Percentiles rank a stretch among this genome's conserved stretches.
Evolutionary conservation across 495 filamentous ascomycete species (phyloP).

Genomic region (Aspergillus indologenus): DNA sequence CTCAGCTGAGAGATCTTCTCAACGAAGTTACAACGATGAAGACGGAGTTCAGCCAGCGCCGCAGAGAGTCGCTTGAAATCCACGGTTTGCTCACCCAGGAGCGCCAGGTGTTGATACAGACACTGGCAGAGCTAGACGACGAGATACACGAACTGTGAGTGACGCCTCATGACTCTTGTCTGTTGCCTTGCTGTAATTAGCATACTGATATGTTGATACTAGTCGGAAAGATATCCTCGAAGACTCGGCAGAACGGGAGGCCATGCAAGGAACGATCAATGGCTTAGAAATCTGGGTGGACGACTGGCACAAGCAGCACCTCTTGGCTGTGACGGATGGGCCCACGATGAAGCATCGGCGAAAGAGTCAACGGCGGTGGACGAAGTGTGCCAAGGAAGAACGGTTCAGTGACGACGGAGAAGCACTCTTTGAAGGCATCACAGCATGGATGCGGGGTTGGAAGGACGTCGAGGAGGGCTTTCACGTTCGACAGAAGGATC

Average conservation of each 20-base stretch:
- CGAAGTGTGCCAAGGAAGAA: conserved; percentile 14
- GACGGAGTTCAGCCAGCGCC: conserved; percentile 28
- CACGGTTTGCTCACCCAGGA: conserved; percentile 30
- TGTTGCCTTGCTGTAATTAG: neutral
- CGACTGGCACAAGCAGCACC: conserved; percentile 25
- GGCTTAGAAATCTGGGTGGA: conserved; percentile 35
- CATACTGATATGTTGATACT: conserved; percentile 1
- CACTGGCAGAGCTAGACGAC: conserved; percentile 28
- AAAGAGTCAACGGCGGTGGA: conserved; percentile 20
- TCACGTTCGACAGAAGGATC: conserved; percentile 24
- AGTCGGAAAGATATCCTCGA: conserved; percentile 34
- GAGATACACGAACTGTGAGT: conserved; percentile 37
- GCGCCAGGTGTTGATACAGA: conserved; percentile 24
- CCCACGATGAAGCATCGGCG: neutral
- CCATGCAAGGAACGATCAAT: conserved; percentile 36
- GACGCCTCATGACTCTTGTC: neutral
- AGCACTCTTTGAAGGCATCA: conserved; percentile 34
- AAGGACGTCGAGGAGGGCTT: conserved; percentile 40
- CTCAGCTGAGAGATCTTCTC: conserved; percentile 25
- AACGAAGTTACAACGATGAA: conserved; percentile 28
- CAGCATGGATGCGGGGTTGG: conserved; percentile 44
- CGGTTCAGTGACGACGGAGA: conserved; percentile 23
- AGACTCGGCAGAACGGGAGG: conserved; percentile 36
- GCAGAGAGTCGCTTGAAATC: conserved; percentile 33
- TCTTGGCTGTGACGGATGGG: conserved; percentile 10